A percentile compares a stretch with the other conserved stretches of the same genome.
Conservation (phyloP, 306 rosid genomes). For the Vicia sativa region DNA sequence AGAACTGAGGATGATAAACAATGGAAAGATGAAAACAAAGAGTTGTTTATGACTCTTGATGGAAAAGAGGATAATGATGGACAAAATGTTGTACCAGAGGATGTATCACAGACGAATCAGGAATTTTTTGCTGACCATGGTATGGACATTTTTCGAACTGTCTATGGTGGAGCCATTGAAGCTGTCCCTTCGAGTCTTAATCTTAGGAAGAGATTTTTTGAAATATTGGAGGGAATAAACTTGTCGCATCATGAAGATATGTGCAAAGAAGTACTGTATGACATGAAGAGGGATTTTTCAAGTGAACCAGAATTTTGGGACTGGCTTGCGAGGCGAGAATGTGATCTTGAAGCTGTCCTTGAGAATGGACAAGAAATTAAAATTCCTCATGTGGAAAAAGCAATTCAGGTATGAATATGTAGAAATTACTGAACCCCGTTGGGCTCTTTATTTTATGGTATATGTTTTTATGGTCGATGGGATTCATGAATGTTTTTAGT, state of each 20-base stretch:
- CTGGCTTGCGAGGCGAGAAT: constrained; percentile 82
- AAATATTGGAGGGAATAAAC: constrained; percentile 75
- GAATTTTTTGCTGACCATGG: constrained; percentile 65
- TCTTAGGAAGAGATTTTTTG: constrained; percentile 74
- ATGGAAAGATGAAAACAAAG: constrained; percentile 83
- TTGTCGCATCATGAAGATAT: constrained; percentile 68
- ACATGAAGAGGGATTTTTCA: constrained; percentile 71
- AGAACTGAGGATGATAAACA: constrained; percentile 59
- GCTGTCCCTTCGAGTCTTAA: constrained; percentile 74
- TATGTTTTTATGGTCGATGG: constrained; percentile 19
- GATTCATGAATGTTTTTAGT: constrained; percentile 2
- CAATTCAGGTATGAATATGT: constrained; percentile 66
- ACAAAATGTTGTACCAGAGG: constrained; percentile 38
- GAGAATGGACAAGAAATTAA: constrained; percentile 48
- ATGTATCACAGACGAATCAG: constrained; percentile 44
- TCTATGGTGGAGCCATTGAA: constrained; percentile 68
- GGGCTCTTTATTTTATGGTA: constrained; percentile 21
- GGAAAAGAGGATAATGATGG: constrained; percentile 47
- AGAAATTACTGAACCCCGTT: constrained; percentile 6
- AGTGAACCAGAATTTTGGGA: constrained; percentile 80
- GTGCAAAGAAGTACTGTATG: constrained; percentile 61
- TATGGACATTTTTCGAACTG: constrained; percentile 54
- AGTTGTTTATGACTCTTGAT: constrained; percentile 66
- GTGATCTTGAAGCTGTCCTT: constrained; percentile 41
- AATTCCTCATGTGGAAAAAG: constrained; percentile 54